Conservation (phyloP, 768 basidiomycete genomes). For the Rhodotorula taiwanensis region DNA sequence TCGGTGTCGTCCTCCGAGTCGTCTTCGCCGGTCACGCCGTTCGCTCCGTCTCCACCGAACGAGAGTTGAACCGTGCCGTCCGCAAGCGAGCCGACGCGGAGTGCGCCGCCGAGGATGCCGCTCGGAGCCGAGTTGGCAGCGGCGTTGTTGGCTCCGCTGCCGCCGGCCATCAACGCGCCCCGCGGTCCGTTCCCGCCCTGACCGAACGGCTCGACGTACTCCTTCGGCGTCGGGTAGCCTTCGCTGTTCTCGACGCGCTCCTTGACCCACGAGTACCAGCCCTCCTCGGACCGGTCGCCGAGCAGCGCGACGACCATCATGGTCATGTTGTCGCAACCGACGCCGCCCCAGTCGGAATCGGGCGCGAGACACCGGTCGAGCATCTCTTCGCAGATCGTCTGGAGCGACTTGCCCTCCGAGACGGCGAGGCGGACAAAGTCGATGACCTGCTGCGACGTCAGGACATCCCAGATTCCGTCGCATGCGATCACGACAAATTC, state of each 20-base stretch:
- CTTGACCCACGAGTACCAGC: slow-evolving; percentile 86
- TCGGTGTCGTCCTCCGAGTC: slow-evolving; percentile 38
- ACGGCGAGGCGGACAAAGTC: slow-evolving; percentile 78
- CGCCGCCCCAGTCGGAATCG: slow-evolving; percentile 82
- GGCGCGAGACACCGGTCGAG: slow-evolving; percentile 92
- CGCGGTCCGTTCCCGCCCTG: slow-evolving; percentile 29
- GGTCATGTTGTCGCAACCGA: slow-evolving; percentile 99
- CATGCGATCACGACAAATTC: slow-evolving; percentile 96
- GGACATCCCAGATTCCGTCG: slow-evolving; percentile 98
- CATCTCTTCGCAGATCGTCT: slow-evolving; percentile 79
- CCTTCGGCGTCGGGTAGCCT: slow-evolving; percentile 70
- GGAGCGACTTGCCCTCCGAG: slow-evolving; percentile 66
- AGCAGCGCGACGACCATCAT: slow-evolving; percentile 81
- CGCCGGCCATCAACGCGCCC: slow-evolving; percentile 31
- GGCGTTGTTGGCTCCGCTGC: slow-evolving; percentile 1
- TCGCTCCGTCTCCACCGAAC: not conserved
- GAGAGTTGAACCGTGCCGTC: slow-evolving; percentile 15
- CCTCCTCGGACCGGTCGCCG: slow-evolving; percentile 75
- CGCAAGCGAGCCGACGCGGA: not conserved
- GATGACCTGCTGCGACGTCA: slow-evolving; percentile 84
- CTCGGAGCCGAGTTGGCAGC: not conserved
- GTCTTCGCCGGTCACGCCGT: slow-evolving; percentile 21
- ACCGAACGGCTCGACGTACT: slow-evolving; percentile 60
- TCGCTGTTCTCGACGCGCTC: slow-evolving; percentile 68
- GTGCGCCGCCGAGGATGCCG: slow-evolving; percentile 14